Conservation (phyloP, 208 protist genomes). For the Leishmania amazonensis region DNA sequence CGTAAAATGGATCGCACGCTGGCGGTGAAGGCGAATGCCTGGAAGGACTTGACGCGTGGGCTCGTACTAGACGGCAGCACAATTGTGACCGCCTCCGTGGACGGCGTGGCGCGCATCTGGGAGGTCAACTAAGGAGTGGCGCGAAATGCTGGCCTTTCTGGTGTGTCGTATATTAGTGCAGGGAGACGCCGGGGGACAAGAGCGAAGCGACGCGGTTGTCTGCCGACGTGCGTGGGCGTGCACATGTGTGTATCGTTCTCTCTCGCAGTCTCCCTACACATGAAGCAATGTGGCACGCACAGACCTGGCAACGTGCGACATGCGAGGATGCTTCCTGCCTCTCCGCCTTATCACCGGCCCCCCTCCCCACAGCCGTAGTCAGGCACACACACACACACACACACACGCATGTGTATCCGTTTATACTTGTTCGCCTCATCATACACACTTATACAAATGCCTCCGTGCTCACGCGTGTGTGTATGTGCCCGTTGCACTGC, state of each 20-base stretch:
- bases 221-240: background rate
- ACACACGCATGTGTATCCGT: background rate
- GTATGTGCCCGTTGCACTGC: background rate
- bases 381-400: background rate
- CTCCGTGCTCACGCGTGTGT: background rate
- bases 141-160: background rate
- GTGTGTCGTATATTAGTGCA: background rate
- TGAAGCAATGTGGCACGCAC: background rate
- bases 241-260: background rate
- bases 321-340: background rate
- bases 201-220: background rate
- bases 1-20: constrained; percentile 62
- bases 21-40: constrained; percentile 71
- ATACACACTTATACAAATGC: background rate
- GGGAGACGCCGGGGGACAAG: background rate
- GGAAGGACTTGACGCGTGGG: constrained; percentile 85
- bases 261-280: background rate
- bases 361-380: background rate
- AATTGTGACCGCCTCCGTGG: constrained; percentile 85
- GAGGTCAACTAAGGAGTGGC: constrained; percentile 42
- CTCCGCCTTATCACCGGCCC: background rate
- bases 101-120: constrained; percentile 86
- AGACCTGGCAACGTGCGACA: background rate
- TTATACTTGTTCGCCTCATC: background rate
- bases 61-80: constrained; percentile 78